Conservation (phyloP, 73 alveolate genomes). For the Tetrahymena malaccensis region DNA sequence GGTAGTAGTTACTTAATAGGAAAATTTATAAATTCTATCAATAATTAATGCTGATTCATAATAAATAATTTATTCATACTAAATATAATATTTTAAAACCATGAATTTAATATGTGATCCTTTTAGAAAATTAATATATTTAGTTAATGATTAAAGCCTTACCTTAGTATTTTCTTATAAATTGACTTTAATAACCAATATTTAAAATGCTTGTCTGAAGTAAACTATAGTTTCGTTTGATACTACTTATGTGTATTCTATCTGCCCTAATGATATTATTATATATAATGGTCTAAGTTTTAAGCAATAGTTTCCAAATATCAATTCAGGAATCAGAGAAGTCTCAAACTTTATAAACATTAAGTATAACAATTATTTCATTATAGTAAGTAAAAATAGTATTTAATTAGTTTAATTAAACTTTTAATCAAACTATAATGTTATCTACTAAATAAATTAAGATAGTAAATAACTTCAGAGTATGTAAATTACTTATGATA, state of each 20-base stretch:
- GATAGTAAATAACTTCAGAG: not conserved
- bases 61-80: not conserved
- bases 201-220: not conserved
- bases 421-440: too few relatives aligned
- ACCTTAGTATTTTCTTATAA: not conserved
- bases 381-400: not conserved
- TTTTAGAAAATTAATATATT: not conserved
- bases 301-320: not conserved
- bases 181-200: not conserved
- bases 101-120: not conserved
- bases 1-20: not conserved
- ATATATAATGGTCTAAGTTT: not conserved
- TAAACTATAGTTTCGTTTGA: not conserved
- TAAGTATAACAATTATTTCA: not conserved
- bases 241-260: not conserved
- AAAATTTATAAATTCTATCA: too few relatives aligned
- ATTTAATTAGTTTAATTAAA: too few relatives aligned
- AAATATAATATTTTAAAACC: too few relatives aligned
- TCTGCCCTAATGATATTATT: not conserved
- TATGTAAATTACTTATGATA: too few relatives aligned
- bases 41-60: not conserved
- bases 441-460: too few relatives aligned
- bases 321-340: not conserved
- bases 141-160: not conserved
- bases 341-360: not conserved